Base-by-base conservation (phyloP, 208 protist species). In the Trypanosoma cruzi region DNA sequence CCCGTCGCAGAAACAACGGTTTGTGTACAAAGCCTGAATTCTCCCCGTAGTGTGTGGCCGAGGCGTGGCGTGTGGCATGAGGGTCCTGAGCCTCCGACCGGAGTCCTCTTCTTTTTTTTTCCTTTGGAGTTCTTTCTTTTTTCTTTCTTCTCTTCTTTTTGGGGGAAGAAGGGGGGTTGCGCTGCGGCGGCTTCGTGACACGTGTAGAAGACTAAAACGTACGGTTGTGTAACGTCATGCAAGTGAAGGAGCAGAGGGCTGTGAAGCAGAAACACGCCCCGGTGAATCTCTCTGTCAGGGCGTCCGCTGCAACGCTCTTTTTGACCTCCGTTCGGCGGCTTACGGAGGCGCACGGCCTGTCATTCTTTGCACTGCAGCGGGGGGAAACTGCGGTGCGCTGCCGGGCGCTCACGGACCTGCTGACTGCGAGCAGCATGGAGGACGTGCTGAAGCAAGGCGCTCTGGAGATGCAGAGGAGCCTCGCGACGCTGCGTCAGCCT, bases 1-100 rank as follows among this genome's bases (percentile, higher is more conserved):
- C 52, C 18, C 11, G 26, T 54, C n/a, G 10, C 36, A 76, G 7
- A 66, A 65, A 37, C 55, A 64, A 28, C 16, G 11, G 24, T 68
- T 75, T 65, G 20, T 68, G 18, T 75, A 75, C 44, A 75, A 60
- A 16, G 50, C 70, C 7, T 75, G 53, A 66, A n/a, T n/a, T n/a
- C n/a, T n/a, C n/a, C n/a, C n/a, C n/a, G n/a, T n/a, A n/a, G n/a
- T n/a, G n/a, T n/a, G n/a, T n/a, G n/a, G n/a, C n/a, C n/a, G n/a
- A n/a, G n/a, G n/a, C n/a, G n/a, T n/a, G n/a, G n/a, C n/a, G n/a
- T n/a, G n/a, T n/a, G n/a, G n/a, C n/a, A n/a, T n/a, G n/a, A n/a
- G n/a, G n/a, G n/a, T n/a, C n/a, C n/a, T n/a, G n/a, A n/a, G n/a
- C n/a, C n/a, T n/a, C n/a, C 16, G 22, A 22, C 11, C 8, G n/a